Evolutionary conservation across 73 alveolate genomes (phyloP).

Genomic region (Paramecium pentaurelia): DNA sequence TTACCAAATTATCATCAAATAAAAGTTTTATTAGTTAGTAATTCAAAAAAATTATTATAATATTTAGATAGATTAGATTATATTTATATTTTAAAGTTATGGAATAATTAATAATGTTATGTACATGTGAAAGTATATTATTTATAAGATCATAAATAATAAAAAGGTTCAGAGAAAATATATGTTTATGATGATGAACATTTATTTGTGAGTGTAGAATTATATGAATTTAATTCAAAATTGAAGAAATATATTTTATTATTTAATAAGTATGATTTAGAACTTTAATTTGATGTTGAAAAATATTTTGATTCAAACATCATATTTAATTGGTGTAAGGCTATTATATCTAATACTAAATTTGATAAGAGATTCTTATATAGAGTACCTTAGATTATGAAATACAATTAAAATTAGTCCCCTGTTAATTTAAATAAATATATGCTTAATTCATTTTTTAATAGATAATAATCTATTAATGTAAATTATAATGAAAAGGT

Average conservation of each 20-base stretch:
- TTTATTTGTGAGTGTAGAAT: neutral
- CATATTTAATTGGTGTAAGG: neutral
- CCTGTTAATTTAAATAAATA: neutral
- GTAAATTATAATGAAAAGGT: neutral
- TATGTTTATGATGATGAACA: conserved; percentile 8
- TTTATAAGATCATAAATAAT: neutral
- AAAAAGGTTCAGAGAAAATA: neutral
- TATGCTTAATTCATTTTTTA: neutral
- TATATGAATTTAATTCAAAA: conserved; percentile 11
- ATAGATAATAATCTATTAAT: neutral
- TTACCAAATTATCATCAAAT: conserved; percentile 16
- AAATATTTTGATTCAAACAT: neutral
- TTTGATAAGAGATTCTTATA: conserved; percentile 28
- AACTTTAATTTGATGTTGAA: neutral
- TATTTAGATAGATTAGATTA: neutral
- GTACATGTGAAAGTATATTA: conserved; percentile 15
- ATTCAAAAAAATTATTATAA: neutral
- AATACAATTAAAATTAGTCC: neutral
- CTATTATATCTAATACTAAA: neutral
- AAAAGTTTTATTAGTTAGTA: neutral
- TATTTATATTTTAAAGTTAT: neutral
- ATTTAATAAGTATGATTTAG: conserved; percentile 32
- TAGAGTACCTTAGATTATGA: neutral
- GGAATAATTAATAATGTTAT: conserved; percentile 20
- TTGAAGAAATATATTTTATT: neutral